Conservation (phyloP, 768 basidiomycete genomes). For the Neoboletus subvelutipes region DNA sequence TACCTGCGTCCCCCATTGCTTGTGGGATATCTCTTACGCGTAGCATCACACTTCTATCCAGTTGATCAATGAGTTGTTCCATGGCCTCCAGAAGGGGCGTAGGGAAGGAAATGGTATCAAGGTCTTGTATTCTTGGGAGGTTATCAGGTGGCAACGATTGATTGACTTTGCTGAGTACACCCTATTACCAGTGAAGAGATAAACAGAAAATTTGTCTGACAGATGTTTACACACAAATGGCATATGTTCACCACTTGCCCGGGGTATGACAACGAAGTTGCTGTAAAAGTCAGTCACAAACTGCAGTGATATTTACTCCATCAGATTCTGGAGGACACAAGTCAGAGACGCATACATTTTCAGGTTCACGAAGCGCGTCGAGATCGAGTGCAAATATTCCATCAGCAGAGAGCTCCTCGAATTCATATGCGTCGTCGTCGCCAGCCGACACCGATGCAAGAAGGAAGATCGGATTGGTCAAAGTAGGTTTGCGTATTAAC, state of each 20-base stretch:
- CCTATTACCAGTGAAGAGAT: conserved; percentile 35
- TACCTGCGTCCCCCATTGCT: conserved; percentile 34
- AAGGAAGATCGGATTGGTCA: conserved; percentile 50
- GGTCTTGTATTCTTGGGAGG: conserved; percentile 30
- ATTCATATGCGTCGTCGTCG: conserved; percentile 40
- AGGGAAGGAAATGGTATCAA: conserved; percentile 31
- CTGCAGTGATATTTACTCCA: conserved; percentile 11
- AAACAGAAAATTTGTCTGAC: neutral
- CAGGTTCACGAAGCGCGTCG: conserved; percentile 15
- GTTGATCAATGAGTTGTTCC: conserved; percentile 49
- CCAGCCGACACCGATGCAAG: conserved; percentile 68
- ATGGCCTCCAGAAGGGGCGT: conserved; percentile 35
- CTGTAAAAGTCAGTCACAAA: conserved; percentile 19
- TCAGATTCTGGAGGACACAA: neutral
- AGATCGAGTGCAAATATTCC: conserved; percentile 57
- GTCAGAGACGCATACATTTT: conserved; percentile 25
- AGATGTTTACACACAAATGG: conserved; percentile 25
- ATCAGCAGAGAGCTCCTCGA: conserved; percentile 64
- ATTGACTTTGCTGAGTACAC: conserved; percentile 46
- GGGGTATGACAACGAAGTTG: conserved; percentile 22
- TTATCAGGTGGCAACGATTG: conserved; percentile 44
- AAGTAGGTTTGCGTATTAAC: conserved; percentile 61
- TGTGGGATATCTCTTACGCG: conserved; percentile 69
- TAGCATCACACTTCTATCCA: conserved; percentile 67
- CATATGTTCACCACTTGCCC: conserved; percentile 12